A percentile compares a stretch with the other conserved stretches of the same genome.
These are phyloP conservation scores for Hypoxylon lienhwacheense DNA, from an alignment of 495 filamentous ascomycete genomes.

Conservation along the genomic window DNA sequence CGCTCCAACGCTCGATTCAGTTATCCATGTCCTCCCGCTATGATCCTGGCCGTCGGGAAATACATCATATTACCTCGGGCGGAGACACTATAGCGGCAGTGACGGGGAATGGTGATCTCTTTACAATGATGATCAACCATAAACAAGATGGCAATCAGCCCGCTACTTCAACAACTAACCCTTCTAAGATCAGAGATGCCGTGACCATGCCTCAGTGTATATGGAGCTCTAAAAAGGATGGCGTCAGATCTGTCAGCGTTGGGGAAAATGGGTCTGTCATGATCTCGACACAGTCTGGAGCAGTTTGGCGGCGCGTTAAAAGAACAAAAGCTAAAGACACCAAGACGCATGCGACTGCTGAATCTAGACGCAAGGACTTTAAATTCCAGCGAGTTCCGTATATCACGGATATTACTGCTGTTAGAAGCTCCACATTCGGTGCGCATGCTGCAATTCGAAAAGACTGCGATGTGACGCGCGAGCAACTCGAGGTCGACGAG, in stretches of 20 bases:
- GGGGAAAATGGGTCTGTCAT: constrained; percentile 95
- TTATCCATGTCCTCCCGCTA: constrained; percentile 67
- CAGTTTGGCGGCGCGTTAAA: constrained; percentile 85
- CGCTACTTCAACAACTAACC: constrained; percentile 81
- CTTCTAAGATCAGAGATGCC: constrained; percentile 77
- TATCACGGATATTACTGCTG: constrained; percentile 77
- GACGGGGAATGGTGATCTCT: constrained; percentile 80
- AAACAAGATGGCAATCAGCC: constrained; percentile 61
- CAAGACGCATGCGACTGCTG: constrained; percentile 50
- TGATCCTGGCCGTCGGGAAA: constrained; percentile 61
- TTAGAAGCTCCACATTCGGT: constrained; percentile 84
- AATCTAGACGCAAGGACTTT: constrained; percentile 74
- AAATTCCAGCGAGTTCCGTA: constrained; percentile 90
- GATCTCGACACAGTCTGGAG: constrained; percentile 86
- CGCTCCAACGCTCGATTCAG: constrained; percentile 59
- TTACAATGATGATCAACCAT: constrained; percentile 71
- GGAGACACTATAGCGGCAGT: constrained; percentile 89
- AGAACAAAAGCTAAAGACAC: constrained; percentile 77
- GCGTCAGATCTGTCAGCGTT: constrained; percentile 81
- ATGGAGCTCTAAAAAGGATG: constrained; percentile 85
- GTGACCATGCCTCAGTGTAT: constrained; percentile 73
- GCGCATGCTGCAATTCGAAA: constrained; percentile 85
- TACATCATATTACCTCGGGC: constrained; percentile 75
- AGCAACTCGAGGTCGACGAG: constrained; percentile 66
- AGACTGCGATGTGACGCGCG: constrained; percentile 79